These are phyloP conservation scores for Metschnikowia chrysomelidarum DNA, from an alignment of 805 yeast genomes.

Conservation along the genomic window DNA sequence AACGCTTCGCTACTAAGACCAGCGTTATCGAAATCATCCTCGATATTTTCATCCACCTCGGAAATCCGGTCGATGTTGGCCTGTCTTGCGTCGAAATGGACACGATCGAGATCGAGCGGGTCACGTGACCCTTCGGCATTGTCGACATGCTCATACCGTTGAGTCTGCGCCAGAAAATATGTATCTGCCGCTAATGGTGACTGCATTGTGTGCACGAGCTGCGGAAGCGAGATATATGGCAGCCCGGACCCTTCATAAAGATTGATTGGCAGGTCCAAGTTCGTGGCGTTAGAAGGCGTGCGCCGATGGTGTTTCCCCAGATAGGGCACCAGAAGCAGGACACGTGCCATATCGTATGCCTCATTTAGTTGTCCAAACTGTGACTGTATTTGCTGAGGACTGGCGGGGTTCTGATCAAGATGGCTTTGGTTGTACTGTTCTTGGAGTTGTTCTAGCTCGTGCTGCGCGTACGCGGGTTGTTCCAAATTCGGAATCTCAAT, in stretches of 20 bases:
- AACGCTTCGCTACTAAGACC: neutral
- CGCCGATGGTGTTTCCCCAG: conserved; percentile 8
- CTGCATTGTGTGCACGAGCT: conserved; percentile 9
- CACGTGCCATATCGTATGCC: neutral
- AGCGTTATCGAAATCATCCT: conserved; percentile 1
- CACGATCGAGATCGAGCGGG: conserved; percentile 5
- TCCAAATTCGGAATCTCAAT: conserved; percentile 46
- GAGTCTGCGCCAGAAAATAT: conserved; percentile 14
- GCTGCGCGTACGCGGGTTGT: conserved; percentile 22
- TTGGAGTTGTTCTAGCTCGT: conserved; percentile 18
- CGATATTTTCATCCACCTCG: conserved; percentile 10
- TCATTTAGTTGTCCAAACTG: conserved; percentile 1
- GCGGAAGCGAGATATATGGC: conserved; percentile 15
- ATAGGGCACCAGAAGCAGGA: neutral
- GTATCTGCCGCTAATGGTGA: conserved; percentile 18
- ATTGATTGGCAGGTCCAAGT: conserved; percentile 16
- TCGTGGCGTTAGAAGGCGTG: conserved; percentile 1
- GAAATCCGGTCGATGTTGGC: conserved; percentile 8
- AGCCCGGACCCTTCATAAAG: conserved; percentile 8
- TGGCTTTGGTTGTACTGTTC: conserved; percentile 17
- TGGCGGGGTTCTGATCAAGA: conserved; percentile 2
- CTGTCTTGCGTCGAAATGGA: conserved; percentile 4
- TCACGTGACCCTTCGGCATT: conserved; percentile 6
- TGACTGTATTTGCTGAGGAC: conserved; percentile 5
- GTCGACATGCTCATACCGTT: conserved; percentile 4